Conservation (phyloP, 306 rosid genomes). For the Casuarina glauca region DNA sequence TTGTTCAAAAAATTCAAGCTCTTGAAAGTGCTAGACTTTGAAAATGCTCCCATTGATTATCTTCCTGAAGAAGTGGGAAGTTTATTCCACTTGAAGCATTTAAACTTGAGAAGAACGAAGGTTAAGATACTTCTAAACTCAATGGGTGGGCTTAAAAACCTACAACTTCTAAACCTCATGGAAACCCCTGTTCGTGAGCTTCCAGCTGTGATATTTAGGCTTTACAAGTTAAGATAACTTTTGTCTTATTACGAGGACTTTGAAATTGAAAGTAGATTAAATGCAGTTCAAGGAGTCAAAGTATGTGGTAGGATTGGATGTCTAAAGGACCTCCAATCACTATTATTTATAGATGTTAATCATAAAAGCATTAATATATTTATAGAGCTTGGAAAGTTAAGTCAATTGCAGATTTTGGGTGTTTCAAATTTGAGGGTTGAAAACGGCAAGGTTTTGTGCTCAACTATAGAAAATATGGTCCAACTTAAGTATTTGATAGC, state of each 20-base stretch:
- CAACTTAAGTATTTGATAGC: conserved; percentile 7
- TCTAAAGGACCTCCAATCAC: background rate
- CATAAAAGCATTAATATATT: background rate
- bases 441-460: background rate
- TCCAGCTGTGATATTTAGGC: background rate
- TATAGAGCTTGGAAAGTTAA: background rate
- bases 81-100: conserved; percentile 1
- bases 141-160: background rate
- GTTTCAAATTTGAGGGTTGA: background rate
- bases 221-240: conserved; percentile 3
- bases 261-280: background rate
- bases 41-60: conserved; percentile 1
- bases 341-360: background rate
- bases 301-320: conserved; percentile 13
- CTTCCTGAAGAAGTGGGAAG: background rate
- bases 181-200: background rate
- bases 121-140: background rate
- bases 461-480: conserved; percentile 8
- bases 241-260: background rate
- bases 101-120: background rate
- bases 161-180: background rate
- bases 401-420: conserved; percentile 1
- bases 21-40: conserved; percentile 6
- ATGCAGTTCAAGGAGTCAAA: background rate
- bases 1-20: background rate